phyloP scores from a whole-genome alignment of 805 yeast species.

The Yarrowia sp. region DNA sequence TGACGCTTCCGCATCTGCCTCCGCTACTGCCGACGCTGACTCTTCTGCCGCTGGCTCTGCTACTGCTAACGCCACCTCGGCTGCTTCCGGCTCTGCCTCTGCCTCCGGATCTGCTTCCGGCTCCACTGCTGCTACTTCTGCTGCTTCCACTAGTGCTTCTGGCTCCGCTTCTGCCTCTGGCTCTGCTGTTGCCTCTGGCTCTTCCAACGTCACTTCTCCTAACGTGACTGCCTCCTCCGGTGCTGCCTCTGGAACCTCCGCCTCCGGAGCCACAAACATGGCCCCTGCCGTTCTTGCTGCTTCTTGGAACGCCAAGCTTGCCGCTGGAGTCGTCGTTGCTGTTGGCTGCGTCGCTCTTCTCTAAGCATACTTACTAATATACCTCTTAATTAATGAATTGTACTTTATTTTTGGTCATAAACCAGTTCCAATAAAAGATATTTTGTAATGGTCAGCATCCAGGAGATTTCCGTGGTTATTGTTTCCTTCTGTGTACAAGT shows the following conservation, averaged over 20 bases:
- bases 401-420: not conserved
- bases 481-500: too few relatives aligned
- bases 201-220: not conserved
- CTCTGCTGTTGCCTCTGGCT: not conserved
- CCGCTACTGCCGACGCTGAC: not conserved
- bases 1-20: not conserved
- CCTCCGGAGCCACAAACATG: not conserved
- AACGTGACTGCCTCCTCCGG: not conserved
- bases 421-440: too few relatives aligned
- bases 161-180: not conserved
- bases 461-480: too few relatives aligned
- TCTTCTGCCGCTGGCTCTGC: not conserved
- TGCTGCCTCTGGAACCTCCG: not conserved
- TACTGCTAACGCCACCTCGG: not conserved
- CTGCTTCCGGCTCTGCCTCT: not conserved
- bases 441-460: too few relatives aligned
- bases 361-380: constrained; percentile 5
- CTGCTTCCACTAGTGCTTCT: not conserved
- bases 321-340: constrained; percentile 11
- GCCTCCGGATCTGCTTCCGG: not conserved
- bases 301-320: constrained; percentile 23
- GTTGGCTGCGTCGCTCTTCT: constrained; percentile 18
- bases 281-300: not conserved
- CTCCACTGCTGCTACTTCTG: not conserved
- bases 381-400: constrained; percentile 14